Conservation (phyloP, 495 filamentous ascomycete genomes). For the Penicillium malachiteum region DNA sequence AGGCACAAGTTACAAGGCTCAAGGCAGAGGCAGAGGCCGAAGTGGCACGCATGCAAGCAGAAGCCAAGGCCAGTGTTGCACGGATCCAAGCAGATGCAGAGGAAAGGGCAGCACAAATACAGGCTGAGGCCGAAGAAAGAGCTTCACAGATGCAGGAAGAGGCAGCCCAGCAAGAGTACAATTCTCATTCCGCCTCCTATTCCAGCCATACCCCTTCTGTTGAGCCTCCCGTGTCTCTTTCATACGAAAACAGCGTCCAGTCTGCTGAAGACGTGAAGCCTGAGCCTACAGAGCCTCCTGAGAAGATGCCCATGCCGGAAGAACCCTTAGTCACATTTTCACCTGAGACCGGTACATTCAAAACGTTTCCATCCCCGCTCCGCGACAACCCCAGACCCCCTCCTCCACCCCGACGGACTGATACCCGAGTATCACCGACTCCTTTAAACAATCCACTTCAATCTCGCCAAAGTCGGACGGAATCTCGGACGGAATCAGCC, state of each 20-base stretch:
- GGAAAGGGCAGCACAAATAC: not conserved
- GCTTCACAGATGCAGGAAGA: constrained; percentile 2
- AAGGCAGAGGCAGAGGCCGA: constrained; percentile 2
- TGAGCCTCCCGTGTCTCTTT: constrained; percentile 17
- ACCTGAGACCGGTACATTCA: constrained; percentile 50
- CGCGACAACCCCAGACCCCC: constrained; percentile 20
- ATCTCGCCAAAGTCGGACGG: not conserved
- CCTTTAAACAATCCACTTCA: constrained; percentile 2
- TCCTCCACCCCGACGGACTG: constrained; percentile 20
- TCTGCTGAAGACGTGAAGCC: constrained; percentile 17
- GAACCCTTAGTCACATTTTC: constrained; percentile 48
- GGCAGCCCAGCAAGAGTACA: constrained; percentile 1
- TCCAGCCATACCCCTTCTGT: constrained; percentile 21
- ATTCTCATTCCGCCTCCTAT: constrained; percentile 1
- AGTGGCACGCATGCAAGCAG: not conserved
- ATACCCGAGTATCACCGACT: constrained; percentile 12
- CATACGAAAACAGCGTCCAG: constrained; percentile 2
- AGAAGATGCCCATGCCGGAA: constrained; percentile 29
- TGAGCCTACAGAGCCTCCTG: constrained; percentile 27
- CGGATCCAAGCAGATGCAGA: not conserved
- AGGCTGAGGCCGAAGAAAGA: constrained; percentile 3
- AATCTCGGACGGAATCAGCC: constrained; percentile 9
- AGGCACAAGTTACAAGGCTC: not conserved
- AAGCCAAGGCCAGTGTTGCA: not conserved
- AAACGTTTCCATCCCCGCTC: constrained; percentile 42